Conservation (phyloP, 2,329 filamentous ascomycete genomes). For the Fusarium sp. region DNA sequence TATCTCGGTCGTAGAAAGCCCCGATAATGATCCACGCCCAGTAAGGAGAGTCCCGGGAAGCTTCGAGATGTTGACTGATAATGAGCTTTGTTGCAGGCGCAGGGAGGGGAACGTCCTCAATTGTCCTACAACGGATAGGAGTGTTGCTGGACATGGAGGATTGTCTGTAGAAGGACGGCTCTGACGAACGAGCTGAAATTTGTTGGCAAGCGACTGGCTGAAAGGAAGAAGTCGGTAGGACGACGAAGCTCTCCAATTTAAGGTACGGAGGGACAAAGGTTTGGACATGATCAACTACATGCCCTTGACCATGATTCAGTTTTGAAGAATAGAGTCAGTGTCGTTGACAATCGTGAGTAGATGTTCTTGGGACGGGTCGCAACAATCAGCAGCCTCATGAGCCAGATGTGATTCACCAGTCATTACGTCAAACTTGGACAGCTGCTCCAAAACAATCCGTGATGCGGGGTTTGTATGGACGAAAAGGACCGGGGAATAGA, state of each 20-base stretch:
- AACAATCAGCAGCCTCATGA: slow-evolving; percentile 4
- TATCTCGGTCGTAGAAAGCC: slow-evolving; percentile 62
- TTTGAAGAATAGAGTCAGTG: not conserved
- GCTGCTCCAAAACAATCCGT: not conserved
- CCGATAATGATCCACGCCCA: slow-evolving; percentile 66
- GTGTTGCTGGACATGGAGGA: slow-evolving; percentile 45
- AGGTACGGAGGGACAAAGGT: not conserved
- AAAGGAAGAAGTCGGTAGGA: not conserved
- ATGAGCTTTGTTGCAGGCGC: slow-evolving; percentile 62
- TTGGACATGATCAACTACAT: slow-evolving; percentile 24
- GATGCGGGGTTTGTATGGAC: slow-evolving; percentile 15
- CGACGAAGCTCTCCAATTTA: slow-evolving; percentile 19
- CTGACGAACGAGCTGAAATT: slow-evolving; percentile 7
- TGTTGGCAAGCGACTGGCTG: slow-evolving; percentile 7
- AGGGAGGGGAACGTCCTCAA: slow-evolving; percentile 57
- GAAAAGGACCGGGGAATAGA: slow-evolving; percentile 1
- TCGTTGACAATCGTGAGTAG: slow-evolving; percentile 19
- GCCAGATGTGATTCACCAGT: slow-evolving; percentile 35
- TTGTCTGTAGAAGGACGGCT: not conserved
- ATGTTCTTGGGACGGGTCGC: not conserved
- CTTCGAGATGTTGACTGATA: slow-evolving; percentile 60
- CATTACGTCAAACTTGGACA: slow-evolving; percentile 26
- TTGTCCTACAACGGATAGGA: slow-evolving; percentile 44
- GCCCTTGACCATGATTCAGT: slow-evolving; percentile 29
- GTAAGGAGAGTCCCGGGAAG: slow-evolving; percentile 51